A percentile compares a stretch with the other conserved stretches of the same genome.
phyloP scores from a whole-genome alignment of 441 rosid genomes.

The Rhodomyrtus psidioides region DNA sequence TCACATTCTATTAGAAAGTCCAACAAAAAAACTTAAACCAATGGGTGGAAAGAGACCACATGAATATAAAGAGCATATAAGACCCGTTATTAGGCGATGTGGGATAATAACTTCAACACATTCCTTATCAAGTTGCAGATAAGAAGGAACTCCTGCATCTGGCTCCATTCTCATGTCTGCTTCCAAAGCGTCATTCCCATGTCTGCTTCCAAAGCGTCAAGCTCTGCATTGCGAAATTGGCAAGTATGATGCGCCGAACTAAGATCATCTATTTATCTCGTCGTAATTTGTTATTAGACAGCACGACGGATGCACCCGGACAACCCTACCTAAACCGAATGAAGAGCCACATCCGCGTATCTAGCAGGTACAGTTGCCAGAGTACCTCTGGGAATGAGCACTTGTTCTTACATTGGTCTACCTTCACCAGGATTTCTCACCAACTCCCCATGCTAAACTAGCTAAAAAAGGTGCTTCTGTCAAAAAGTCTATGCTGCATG shows the following conservation, averaged over 20 bases:
- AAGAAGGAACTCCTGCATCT: slow-evolving; percentile 84
- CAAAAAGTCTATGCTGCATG: background rate
- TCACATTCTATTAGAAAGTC: no score
- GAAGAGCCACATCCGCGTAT: background rate
- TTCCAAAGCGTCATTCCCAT: slow-evolving; percentile 66
- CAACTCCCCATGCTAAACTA: background rate
- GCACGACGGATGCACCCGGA: background rate
- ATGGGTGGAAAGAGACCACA: no score
- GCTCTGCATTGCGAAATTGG: slow-evolving; percentile 46
- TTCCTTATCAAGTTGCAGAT: slow-evolving; percentile 83
- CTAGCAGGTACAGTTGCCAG: background rate
- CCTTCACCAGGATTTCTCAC: background rate
- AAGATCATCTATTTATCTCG: background rate
- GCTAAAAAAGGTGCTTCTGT: background rate
- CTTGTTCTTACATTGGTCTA: background rate
- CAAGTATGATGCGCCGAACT: background rate
- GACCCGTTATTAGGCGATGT: no score
- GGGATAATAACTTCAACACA: no score
- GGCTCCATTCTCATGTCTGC: slow-evolving; percentile 56
- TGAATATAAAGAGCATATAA: no score
- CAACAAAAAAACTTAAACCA: no score
- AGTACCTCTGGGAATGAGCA: background rate
- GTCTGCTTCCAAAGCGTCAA: slow-evolving; percentile 50
- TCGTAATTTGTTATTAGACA: background rate
- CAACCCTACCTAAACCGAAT: background rate